These are phyloP conservation scores for Simplicillium aogashimaense DNA, from an alignment of 2,329 filamentous ascomycete species.

Conservation along the genomic window DNA sequence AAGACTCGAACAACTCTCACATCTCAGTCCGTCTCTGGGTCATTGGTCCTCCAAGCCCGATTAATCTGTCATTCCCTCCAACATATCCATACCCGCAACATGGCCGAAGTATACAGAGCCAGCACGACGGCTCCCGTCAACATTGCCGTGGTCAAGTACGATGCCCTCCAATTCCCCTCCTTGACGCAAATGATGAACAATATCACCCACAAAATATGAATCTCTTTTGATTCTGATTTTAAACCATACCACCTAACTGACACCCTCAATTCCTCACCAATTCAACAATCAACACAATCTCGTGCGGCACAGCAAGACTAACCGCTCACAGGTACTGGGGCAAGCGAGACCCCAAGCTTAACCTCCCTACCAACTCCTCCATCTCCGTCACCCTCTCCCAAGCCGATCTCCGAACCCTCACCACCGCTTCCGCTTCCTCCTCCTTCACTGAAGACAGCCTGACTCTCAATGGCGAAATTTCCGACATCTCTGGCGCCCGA, in stretches of 20 bases:
- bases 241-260: constrained; percentile 4
- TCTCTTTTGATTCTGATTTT: not conserved
- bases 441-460: constrained; percentile 62
- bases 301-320: not conserved
- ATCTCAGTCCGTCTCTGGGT: too few relatives aligned
- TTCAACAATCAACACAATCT: constrained; percentile 1
- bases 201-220: not conserved
- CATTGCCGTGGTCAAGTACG: constrained; percentile 92
- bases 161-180: too few relatives aligned
- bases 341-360: constrained; percentile 86
- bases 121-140: constrained; percentile 97
- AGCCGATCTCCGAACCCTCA: constrained; percentile 86
- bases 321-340: constrained; percentile 65
- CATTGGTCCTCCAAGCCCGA: too few relatives aligned
- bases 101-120: constrained; percentile 59
- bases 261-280: constrained; percentile 7
- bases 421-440: constrained; percentile 82
- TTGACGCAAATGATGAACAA: not conserved
- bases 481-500: constrained; percentile 78
- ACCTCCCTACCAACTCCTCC: constrained; percentile 96
- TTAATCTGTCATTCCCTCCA: too few relatives aligned
- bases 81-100: not conserved
- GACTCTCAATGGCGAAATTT: constrained; percentile 70
- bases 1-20: too few relatives aligned
- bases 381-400: constrained; percentile 95